phyloP scores from a whole-genome alignment of 352 stramenopile species.

The Phytophthora sp. region DNA sequence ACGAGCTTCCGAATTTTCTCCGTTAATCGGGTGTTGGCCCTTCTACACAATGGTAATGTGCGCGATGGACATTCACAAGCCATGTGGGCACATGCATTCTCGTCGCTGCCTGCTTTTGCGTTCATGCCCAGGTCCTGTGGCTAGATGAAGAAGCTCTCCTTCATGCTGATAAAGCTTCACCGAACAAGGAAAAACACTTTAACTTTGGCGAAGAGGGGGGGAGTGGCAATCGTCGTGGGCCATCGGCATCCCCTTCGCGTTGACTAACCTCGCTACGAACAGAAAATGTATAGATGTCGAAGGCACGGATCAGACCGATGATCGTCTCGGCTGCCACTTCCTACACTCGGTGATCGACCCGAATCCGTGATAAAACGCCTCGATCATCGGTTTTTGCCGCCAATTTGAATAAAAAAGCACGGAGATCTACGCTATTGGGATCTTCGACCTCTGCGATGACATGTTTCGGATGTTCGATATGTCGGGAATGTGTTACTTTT shows the following conservation, averaged over 20 bases:
- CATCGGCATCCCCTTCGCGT: slow-evolving; percentile 24
- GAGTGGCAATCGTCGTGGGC: no score
- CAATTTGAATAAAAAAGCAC: slow-evolving; percentile 31
- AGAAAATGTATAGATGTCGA: slow-evolving; percentile 45
- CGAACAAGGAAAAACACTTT: no score
- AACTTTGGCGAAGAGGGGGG: no score
- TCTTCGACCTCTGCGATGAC: slow-evolving; percentile 34
- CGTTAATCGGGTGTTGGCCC: no score
- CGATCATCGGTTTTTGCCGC: slow-evolving; percentile 38
- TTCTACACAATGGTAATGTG: no score
- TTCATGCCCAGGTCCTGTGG: no score
- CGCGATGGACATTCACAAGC: no score
- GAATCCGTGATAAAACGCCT: slow-evolving; percentile 44
- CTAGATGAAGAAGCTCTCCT: no score
- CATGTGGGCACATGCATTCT: no score
- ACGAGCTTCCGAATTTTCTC: no score
- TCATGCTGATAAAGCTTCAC: no score
- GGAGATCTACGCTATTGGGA: slow-evolving; percentile 37
- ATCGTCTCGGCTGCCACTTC: slow-evolving; percentile 44
- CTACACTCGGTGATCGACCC: slow-evolving; percentile 46
- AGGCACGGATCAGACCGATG: slow-evolving; percentile 34
- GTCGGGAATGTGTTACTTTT: slow-evolving; percentile 28
- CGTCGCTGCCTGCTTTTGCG: no score
- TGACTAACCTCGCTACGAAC: slow-evolving; percentile 27
- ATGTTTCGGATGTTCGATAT: slow-evolving; percentile 31